Evolutionary conservation across 306 rosid species (phyloP), one percentile per base, ranked within the genome.

Genomic region (Rosa multiflora): DNA sequence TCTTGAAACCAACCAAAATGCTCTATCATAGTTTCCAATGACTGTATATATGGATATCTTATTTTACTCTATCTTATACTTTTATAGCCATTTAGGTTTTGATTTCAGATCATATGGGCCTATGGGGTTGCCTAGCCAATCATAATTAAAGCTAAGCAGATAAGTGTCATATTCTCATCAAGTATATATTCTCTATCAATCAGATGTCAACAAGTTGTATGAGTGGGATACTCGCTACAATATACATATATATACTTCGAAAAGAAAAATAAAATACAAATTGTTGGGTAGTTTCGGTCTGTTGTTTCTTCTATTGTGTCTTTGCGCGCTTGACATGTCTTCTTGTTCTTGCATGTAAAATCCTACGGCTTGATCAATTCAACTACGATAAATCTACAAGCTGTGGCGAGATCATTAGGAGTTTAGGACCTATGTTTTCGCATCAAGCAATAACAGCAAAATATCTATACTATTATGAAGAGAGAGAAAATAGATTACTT

Each of bases 21-120:
- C 8, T 51, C 12, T 14, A 23, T 43, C 55, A 6, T 40, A 40
- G 51, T 26, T 6, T 26, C 52, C 21, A 70, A 35, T 26, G 49
- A 10, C 52, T 58, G 10, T 58, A 21, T 15, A 52, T 8, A 35
- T 78, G 53, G 66, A 79, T 62, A 63, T 79, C 72, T 21, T 72
- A 12, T 8, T 37, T 53, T 51, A 35, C 37, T 15, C n/a, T 46
- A 40, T 78, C 39, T 2, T 42, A 9, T 46, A 26, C 37, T 47
- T 26, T 26, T 3, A 44, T 37, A 26, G 47, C n/a, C 40, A 37
- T 21, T 37, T 6, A 29, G 67, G 26, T 39, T 46, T 5, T 47
- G n/a, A 7, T 63, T 64, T 49, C 0, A 14, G 42, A 1, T 66
- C 48, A 43, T 26, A 74, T 61, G 55, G 72, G 23, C 48, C 29